Base-by-base conservation (phyloP, 2,329 filamentous ascomycete genomes). In the Pezicula radicicola region DNA sequence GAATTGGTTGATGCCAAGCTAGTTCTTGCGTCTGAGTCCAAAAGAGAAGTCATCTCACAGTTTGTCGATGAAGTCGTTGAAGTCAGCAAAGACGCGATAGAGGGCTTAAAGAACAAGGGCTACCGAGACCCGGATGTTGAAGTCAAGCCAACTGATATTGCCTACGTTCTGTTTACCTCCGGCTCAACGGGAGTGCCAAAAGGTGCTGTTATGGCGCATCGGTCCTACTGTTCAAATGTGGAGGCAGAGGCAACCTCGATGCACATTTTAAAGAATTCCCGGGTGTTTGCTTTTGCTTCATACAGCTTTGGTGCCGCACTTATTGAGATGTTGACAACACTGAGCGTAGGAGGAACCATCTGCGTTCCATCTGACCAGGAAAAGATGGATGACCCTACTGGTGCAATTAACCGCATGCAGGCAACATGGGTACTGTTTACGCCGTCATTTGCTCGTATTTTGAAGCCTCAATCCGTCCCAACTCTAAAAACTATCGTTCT, bases 231-330 rank as follows among this genome's bases (percentile, higher is more conserved):
- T 5, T 41, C 51, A 7, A 21, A 33, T 10, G 8, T 13, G 5
- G 30, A 48, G 6, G 55, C 61, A 12, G 51, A 60, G 46, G 56
- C 51, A 1, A 36, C 59, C 2, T 53, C 19, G 30, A 48, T 37
- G 50, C 19, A 36, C 28, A 21, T 45, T 30, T 49, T 19, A 16
- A 18, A 33, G 33, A 41, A 19, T 16, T 58, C 53, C 4, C 46
- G 60, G 3, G 55, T 61, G 6, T 55, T 60, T n/a, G 51, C 64
- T 49, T 67, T 63, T 52, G 56, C 59, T 19, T 57, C 66, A 1
- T 70, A 62, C 47, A 74, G 65, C 45, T 70, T 72, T 25, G 74
- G 60, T 43, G 62, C 60, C 48, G 71, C 72, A 62, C 71, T 72
- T 39, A 59, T 65, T 2, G 61, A 58, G 21, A 74, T 59, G 12